Base-by-base conservation (phyloP, 2,329 filamentous ascomycete genomes). In the Aspergillus fischeri region DNA sequence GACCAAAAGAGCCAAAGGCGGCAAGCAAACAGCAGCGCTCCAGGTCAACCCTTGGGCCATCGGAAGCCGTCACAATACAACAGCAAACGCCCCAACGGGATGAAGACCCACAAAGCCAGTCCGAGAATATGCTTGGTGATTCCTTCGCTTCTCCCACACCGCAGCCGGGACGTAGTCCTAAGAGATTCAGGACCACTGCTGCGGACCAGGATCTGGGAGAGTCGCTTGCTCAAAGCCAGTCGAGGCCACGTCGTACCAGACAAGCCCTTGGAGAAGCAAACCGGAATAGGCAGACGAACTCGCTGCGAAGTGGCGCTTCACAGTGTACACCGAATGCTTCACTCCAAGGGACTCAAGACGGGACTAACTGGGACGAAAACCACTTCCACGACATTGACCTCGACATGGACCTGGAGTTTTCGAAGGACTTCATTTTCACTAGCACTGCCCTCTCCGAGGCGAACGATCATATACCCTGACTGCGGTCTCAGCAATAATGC, bases 321-420 rank as follows among this genome's bases (percentile, higher is more conserved):
- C 59, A 64, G 44, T 53, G 57, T 4, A 60, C 51, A 17, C 60
- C 57, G 51, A 50, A 52, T 44, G 44, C 44, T 3, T 38, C 51
- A 24, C 54, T 59, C n/a, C 52, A 55, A 11, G 54, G 57, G 17
- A 59, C 55, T 24, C 65, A 60, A 28, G 20, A 21, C 5, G 27
- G 47, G 42, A 52, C 38, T 5, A 53, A 57, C 35, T 11, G 47
- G n/a, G 62, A 66, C 28, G 63, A 63, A 10, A 65, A 68, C 32
- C 61, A 60, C 21, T 52, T 73, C 20, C 65, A 68, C 20, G 59
- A 62, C 35, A 42, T 73, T n/a, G 66, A 73, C 51, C 53, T 73
- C 53, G 69, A 70, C 50, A 65, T 70, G 65, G 67, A 71, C 41
- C 48, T 73, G 52, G 73, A 75, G 49, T 73, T 72, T 52, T 69